phyloP scores from a whole-genome alignment of 164 flowering plant species.

The Kalanchoe fedtschenkoi region DNA sequence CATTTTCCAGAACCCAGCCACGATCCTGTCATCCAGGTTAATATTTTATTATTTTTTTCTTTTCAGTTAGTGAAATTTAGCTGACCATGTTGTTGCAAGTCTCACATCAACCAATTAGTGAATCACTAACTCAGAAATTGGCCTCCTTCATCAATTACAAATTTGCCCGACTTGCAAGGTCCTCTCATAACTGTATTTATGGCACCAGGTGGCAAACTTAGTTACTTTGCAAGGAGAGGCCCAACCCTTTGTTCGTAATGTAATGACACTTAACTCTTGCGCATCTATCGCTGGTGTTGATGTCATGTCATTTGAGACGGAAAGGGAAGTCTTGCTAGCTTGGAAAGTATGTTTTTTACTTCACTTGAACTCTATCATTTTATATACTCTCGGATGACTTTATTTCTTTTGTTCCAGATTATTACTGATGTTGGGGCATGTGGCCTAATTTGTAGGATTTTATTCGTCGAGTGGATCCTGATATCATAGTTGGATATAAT shows the following conservation, averaged over 20 bases:
- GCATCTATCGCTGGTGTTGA: constrained; percentile 94
- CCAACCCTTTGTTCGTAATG: constrained; percentile 82
- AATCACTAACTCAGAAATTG: background rate
- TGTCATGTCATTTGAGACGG: constrained; percentile 86
- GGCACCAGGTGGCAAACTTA: constrained; percentile 74
- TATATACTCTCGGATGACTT: background rate
- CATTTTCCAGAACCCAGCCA: constrained; percentile 89
- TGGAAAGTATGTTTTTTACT: constrained; percentile 68
- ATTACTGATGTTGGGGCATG: background rate
- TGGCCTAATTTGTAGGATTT: constrained; percentile 55
- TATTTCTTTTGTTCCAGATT: background rate
- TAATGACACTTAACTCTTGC: constrained; percentile 95
- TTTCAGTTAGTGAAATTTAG: background rate
- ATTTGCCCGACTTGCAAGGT: background rate
- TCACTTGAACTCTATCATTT: background rate
- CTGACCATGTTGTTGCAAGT: background rate
- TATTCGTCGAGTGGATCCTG: constrained; percentile 87
- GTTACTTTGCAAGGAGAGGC: constrained; percentile 88
- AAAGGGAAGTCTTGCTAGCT: constrained; percentile 83
- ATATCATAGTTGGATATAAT: constrained; percentile 94
- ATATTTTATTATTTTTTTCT: background rate
- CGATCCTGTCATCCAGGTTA: constrained; percentile 98
- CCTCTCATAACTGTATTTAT: background rate
- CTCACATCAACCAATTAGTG: background rate
- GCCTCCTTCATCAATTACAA: background rate